These are phyloP conservation scores for Perkinsus marinus DNA, from an alignment of 169 alveolate genomes.

Conservation along the genomic window DNA sequence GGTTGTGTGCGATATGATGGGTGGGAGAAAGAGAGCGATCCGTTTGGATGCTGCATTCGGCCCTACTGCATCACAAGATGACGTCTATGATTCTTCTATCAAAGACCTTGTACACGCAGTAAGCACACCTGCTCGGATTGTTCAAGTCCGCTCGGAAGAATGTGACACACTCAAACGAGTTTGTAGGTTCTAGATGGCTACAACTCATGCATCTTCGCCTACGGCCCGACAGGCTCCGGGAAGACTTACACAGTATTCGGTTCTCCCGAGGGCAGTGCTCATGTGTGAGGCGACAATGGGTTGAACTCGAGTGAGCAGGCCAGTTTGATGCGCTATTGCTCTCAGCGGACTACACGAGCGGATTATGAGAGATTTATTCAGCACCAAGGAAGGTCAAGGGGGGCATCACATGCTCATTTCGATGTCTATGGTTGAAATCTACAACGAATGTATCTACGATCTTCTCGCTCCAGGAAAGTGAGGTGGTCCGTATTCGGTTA, in stretches of 20 bases:
- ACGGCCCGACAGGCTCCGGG: not conserved
- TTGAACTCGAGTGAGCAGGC: too few relatives aligned
- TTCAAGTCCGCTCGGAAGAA: too few relatives aligned
- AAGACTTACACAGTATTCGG: not conserved
- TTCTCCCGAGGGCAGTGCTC: not conserved
- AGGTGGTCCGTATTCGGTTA: too few relatives aligned
- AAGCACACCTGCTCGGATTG: too few relatives aligned
- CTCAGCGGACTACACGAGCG: not conserved
- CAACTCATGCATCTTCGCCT: not conserved
- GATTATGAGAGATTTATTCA: not conserved
- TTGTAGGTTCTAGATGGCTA: not conserved
- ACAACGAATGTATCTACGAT: not conserved
- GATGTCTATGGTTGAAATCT: not conserved
- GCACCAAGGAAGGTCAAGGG: not conserved
- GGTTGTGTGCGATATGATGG: not conserved
- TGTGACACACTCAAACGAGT: too few relatives aligned
- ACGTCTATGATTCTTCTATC: not conserved
- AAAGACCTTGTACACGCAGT: not conserved
- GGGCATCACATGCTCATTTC: not conserved
- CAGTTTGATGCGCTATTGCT: not conserved
- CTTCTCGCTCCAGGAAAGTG: not conserved
- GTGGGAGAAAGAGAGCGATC: not conserved
- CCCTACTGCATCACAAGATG: not conserved
- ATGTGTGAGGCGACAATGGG: not conserved
- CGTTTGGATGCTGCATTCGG: not conserved